Conservation (phyloP, 371 early-diverging fungal genomes). For the Blakeslea trispora region DNA sequence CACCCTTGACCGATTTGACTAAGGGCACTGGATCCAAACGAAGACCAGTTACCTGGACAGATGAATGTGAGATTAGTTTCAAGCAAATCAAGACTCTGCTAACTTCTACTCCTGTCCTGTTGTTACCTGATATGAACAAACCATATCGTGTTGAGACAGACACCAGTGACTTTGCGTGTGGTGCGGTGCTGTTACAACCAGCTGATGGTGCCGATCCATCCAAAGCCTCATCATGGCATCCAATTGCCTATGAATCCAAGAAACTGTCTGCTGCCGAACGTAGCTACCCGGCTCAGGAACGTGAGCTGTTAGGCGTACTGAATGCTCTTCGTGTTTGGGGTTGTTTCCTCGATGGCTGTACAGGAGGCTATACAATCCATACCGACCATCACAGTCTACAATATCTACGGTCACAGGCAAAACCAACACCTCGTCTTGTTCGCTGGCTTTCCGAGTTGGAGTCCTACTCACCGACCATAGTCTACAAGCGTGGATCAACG, state of each 20-base stretch:
- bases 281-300: conserved; percentile 38
- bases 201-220: neutral
- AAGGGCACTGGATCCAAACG: conserved; percentile 27
- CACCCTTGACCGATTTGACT: neutral
- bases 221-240: conserved; percentile 11
- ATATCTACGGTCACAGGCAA: conserved; percentile 23
- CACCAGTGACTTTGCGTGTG: conserved; percentile 27
- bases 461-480: conserved; percentile 31
- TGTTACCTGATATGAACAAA: conserved; percentile 20
- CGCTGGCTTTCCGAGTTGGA: conserved; percentile 27
- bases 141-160: conserved; percentile 37
- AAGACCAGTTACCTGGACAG: neutral
- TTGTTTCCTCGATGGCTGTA: conserved; percentile 26
- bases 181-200: conserved; percentile 33
- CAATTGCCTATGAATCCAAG: conserved; percentile 24
- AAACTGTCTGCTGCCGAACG: conserved; percentile 31
- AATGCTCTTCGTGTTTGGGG: conserved; percentile 35
- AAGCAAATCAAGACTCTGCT: conserved; percentile 15
- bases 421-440: conserved; percentile 28
- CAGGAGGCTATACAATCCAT: conserved; percentile 15
- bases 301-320: conserved; percentile 35
- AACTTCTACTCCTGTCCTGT: conserved; percentile 12
- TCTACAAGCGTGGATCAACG: conserved; percentile 28
- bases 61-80: no score
- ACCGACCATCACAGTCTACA: conserved; percentile 36